Evolutionary conservation across 441 rosid genomes (phyloP).

Genomic region (Kokia cookei): DNA sequence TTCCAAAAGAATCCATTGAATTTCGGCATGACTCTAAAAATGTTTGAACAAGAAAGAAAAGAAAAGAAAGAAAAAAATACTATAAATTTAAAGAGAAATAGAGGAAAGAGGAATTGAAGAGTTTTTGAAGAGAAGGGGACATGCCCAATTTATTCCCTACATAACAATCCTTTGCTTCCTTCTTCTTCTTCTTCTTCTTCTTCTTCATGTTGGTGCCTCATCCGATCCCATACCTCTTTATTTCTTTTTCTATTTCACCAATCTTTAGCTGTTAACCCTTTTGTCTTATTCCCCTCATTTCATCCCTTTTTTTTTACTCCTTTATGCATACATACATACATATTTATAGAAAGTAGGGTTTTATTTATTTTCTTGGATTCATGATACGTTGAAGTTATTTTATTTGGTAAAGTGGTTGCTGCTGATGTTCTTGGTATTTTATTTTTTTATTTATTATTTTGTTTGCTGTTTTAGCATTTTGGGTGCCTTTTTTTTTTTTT

Average conservation of each 20-base stretch:
- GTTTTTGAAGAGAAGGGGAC: conserved; percentile 27
- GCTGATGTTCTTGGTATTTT: neutral
- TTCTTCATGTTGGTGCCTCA: neutral
- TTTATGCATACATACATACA: neutral
- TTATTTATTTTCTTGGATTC: conserved; percentile 13
- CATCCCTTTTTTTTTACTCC: neutral
- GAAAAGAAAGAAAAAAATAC: neutral
- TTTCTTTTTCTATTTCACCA: neutral
- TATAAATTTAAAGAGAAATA: neutral
- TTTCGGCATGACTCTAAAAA: neutral
- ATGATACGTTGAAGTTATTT: conserved; percentile 17
- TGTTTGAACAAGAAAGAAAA: neutral
- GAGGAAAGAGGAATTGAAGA: neutral
- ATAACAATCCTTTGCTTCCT: conserved; percentile 24
- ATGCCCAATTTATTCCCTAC: conserved; percentile 35
- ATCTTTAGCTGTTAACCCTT: too few relatives aligned
- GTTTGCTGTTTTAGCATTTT: neutral
- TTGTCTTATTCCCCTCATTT: neutral
- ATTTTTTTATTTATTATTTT: neutral
- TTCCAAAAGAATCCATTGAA: neutral
- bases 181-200: conserved; percentile 21
- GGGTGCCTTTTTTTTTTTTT: neutral
- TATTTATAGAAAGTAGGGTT: neutral
- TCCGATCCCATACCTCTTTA: conserved; percentile 25
- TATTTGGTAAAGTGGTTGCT: conserved; percentile 8